Conservation (phyloP, 441 rosid genomes). For the Mallotus japonicus region DNA sequence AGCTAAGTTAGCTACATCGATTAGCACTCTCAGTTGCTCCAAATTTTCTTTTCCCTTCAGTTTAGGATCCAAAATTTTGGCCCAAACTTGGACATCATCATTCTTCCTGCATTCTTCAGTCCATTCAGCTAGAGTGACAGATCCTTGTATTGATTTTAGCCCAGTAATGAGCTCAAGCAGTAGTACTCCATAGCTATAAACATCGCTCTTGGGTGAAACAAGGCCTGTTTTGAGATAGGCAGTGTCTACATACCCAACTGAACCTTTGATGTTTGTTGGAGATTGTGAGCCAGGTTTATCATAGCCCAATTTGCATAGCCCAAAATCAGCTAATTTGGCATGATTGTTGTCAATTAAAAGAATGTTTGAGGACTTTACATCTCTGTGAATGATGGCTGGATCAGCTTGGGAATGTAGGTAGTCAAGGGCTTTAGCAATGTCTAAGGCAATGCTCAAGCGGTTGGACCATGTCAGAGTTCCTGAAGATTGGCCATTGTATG, state of each 20-base stretch:
- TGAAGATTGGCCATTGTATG: slow-evolving; percentile 27
- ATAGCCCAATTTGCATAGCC: slow-evolving; percentile 46
- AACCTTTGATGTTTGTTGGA: slow-evolving; percentile 34
- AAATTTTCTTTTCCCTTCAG: slow-evolving; percentile 29
- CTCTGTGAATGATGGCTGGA: slow-evolving; percentile 46
- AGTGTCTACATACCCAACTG: slow-evolving; percentile 35
- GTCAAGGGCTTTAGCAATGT: slow-evolving; percentile 40
- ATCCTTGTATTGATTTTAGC: slow-evolving; percentile 37
- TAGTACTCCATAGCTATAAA: slow-evolving; percentile 37
- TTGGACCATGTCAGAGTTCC: slow-evolving; percentile 38
- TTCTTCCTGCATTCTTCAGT: slow-evolving; percentile 24
- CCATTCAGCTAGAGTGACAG: slow-evolving; percentile 40
- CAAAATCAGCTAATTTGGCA: slow-evolving; percentile 63
- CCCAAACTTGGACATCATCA: slow-evolving; percentile 21
- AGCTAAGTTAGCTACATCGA: slow-evolving; percentile 30
- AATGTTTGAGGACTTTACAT: slow-evolving; percentile 41
- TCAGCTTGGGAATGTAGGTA: slow-evolving; percentile 43
- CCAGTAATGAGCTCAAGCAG: slow-evolving; percentile 39
- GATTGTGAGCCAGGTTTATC: slow-evolving; percentile 16
- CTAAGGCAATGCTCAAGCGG: slow-evolving; percentile 39
- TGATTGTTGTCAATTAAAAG: slow-evolving; percentile 43
- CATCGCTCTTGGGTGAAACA: slow-evolving; percentile 38
- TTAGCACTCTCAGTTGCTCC: slow-evolving; percentile 29
- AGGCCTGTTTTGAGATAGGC: slow-evolving; percentile 35
- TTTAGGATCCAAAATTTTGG: slow-evolving; percentile 37